Evolutionary conservation across 192 early-diverging fungal genomes (phyloP).

Genomic region (Funneliformis geosporum): DNA sequence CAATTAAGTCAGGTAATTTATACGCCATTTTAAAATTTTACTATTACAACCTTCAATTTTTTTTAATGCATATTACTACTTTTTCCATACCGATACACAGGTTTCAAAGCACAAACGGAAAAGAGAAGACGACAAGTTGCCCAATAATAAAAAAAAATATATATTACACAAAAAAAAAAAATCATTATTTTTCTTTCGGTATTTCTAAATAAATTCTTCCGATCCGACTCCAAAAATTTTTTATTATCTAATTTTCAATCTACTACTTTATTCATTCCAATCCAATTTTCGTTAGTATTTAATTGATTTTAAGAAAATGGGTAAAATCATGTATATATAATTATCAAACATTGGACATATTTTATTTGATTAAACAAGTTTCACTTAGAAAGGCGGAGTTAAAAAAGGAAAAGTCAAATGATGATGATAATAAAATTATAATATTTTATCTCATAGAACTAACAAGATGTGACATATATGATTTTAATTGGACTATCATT

Average conservation of each 20-base stretch:
- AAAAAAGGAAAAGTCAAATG: neutral
- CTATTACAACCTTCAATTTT: neutral
- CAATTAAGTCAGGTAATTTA: constrained; percentile 83
- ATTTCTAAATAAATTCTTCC: too few species aligned
- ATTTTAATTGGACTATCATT: too few species aligned
- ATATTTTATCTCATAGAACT: too few species aligned
- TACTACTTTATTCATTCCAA: neutral
- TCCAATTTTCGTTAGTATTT: neutral
- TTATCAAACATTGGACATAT: neutral
- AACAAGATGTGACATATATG: too few species aligned
- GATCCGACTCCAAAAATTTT: neutral
- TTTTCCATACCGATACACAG: neutral
- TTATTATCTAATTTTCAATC: neutral
- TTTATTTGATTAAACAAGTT: neutral
- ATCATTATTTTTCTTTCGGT: neutral
- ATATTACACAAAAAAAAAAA: neutral
- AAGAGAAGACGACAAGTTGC: neutral
- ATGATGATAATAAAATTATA: too few species aligned
- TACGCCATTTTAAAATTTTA: neutral
- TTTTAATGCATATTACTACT: neutral
- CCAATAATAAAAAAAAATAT: neutral
- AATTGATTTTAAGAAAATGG: neutral
- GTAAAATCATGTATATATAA: neutral
- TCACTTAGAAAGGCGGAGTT: neutral
- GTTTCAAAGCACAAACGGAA: neutral